Evolutionary conservation across 129 eudicot species (phyloP).

Genomic region (Arctium lappa): DNA sequence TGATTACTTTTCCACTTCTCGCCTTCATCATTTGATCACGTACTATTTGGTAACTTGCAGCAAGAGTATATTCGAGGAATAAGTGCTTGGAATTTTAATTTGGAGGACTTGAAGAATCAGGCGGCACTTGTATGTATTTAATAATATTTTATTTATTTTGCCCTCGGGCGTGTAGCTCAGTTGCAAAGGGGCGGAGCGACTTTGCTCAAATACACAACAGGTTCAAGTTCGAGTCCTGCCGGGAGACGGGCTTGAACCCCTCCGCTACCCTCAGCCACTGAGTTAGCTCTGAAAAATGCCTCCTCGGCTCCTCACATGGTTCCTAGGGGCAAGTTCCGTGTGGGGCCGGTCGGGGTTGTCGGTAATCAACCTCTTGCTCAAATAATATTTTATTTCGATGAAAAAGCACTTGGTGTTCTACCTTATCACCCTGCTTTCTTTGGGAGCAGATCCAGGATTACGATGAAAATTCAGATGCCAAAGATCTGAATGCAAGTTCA

Average conservation of each 20-base stretch:
- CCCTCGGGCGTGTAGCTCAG: not conserved
- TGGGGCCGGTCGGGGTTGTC: not conserved
- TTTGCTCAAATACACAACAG: not conserved
- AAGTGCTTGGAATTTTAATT: slow-evolving; percentile 97
- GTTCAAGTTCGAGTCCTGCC: not conserved
- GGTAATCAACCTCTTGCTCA: not conserved
- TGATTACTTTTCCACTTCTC: not conserved
- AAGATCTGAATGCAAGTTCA: slow-evolving; percentile 36
- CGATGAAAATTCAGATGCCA: slow-evolving; percentile 41
- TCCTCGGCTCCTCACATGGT: not conserved
- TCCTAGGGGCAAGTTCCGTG: not conserved
- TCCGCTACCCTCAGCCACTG: not conserved
- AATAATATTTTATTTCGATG: not conserved
- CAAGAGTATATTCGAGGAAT: slow-evolving; percentile 96
- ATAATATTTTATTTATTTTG: slow-evolving; percentile 3
- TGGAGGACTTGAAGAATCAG: slow-evolving; percentile 95
- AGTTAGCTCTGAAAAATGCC: not conserved
- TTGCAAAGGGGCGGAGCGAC: not conserved
- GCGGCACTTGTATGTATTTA: slow-evolving; percentile 77
- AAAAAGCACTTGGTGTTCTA: not conserved
- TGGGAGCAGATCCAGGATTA: slow-evolving; percentile 68
- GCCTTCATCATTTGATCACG: slow-evolving; percentile 5
- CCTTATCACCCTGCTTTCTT: slow-evolving; percentile 3
- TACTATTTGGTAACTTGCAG: slow-evolving; percentile 43
- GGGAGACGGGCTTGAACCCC: not conserved